Percentiles rank a stretch among this genome's conserved stretches.
phyloP scores from a whole-genome alignment of 2,329 filamentous ascomycete genomes.

The Talaromyces sp. region DNA sequence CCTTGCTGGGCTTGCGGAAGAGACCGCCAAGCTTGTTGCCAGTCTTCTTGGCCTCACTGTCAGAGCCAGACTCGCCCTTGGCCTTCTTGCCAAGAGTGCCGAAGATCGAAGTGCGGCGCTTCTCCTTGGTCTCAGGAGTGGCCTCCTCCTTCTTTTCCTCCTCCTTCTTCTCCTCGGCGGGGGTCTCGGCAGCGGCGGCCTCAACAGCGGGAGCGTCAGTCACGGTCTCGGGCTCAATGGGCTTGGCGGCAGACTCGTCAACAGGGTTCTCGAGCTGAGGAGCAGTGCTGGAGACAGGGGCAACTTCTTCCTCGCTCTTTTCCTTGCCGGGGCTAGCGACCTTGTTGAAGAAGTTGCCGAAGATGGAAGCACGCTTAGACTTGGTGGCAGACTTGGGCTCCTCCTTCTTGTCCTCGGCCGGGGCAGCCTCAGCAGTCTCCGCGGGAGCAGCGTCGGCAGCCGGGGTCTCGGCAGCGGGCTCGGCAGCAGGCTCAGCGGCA shows the following conservation, averaged over 20 bases:
- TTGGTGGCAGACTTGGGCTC: slow-evolving; percentile 49
- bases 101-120: slow-evolving; percentile 51
- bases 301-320: slow-evolving; percentile 44
- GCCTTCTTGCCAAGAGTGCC: slow-evolving; percentile 50
- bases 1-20: slow-evolving; percentile 46
- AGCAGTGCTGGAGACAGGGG: slow-evolving; percentile 44
- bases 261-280: slow-evolving; percentile 44
- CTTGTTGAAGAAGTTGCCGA: slow-evolving; percentile 74
- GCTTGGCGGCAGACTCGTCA: slow-evolving; percentile 31
- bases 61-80: slow-evolving; percentile 44
- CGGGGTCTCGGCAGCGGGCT: slow-evolving; percentile 22
- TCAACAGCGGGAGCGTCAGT: slow-evolving; percentile 36
- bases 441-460: slow-evolving; percentile 35
- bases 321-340: slow-evolving; percentile 40
- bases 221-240: slow-evolving; percentile 35
- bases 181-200: slow-evolving; percentile 19
- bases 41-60: slow-evolving; percentile 44
- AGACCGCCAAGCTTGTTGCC: slow-evolving; percentile 41
- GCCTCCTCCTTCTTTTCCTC: slow-evolving; percentile 24
- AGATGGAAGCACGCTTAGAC: slow-evolving; percentile 78
- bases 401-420: slow-evolving; percentile 33
- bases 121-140: slow-evolving; percentile 21
- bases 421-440: slow-evolving; percentile 23
- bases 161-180: slow-evolving; percentile 22
- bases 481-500: slow-evolving; percentile 19